Percentiles rank a stretch among this genome's conserved stretches.
Conservation (phyloP, 768 basidiomycete genomes). For the Hygrophorus pudorinus region DNA sequence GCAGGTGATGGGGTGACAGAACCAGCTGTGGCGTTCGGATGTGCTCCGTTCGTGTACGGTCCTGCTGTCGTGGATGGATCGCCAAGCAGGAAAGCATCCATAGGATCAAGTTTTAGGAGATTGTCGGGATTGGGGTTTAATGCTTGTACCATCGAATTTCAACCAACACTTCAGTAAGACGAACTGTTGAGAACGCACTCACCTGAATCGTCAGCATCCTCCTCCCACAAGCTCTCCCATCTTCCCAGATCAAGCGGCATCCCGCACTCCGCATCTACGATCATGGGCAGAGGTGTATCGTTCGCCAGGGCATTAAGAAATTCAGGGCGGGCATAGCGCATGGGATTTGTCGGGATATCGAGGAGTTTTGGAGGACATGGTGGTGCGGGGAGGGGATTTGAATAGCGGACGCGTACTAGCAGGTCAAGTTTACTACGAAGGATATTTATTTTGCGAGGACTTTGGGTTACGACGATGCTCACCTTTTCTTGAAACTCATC, state of each 20-base stretch:
- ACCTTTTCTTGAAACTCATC: constrained; percentile 56
- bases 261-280: constrained; percentile 92
- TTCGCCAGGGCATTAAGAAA: constrained; percentile 75
- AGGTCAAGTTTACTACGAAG: constrained; percentile 72
- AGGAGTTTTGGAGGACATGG: constrained; percentile 96
- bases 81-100: constrained; percentile 65
- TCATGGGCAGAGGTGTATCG: constrained; percentile 84
- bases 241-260: constrained; percentile 89
- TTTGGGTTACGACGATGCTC: background rate
- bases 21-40: constrained; percentile 24
- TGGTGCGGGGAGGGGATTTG: constrained; percentile 89
- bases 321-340: constrained; percentile 79
- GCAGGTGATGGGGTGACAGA: constrained; percentile 36
- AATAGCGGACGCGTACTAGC: constrained; percentile 85
- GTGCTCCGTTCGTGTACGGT: constrained; percentile 31
- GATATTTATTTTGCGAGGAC: constrained; percentile 3
- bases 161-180: background rate
- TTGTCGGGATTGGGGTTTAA: constrained; percentile 61
- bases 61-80: constrained; percentile 45
- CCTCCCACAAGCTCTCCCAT: constrained; percentile 79
- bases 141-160: constrained; percentile 12
- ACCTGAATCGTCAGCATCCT: constrained; percentile 65
- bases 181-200: constrained; percentile 10
- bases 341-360: constrained; percentile 82
- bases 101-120: constrained; percentile 56